Evolutionary conservation across 1,284 basidiomycete species (phyloP).

Genomic region (Apiotrichum akiyoshidainum): DNA sequence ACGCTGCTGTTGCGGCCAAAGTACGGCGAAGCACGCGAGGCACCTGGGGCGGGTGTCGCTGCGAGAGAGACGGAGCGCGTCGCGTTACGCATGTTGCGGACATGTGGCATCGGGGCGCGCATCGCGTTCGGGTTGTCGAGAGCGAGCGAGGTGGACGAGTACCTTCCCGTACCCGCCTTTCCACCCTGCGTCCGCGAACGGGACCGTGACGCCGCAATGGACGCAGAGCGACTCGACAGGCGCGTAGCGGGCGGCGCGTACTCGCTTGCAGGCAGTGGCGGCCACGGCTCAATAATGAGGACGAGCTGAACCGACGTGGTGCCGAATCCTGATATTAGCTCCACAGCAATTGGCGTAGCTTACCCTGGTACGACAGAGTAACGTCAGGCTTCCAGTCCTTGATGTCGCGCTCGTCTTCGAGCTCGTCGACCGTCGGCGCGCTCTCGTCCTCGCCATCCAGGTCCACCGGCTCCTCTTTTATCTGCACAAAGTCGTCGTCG

Average conservation of each 20-base stretch:
- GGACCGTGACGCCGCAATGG: slow-evolving; percentile 32
- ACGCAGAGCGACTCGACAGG: slow-evolving; percentile 40
- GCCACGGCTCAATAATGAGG: slow-evolving; percentile 47
- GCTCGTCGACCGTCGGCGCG: neutral
- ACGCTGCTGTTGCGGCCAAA: slow-evolving; percentile 9
- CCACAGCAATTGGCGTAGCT: neutral
- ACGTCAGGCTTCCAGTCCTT: slow-evolving; percentile 50
- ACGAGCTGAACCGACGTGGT: slow-evolving; percentile 47
- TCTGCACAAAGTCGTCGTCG: slow-evolving; percentile 19
- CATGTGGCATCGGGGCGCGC: slow-evolving; percentile 2
- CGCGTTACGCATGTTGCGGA: slow-evolving; percentile 43
- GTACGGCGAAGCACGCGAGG: slow-evolving; percentile 14
- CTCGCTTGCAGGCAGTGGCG: slow-evolving; percentile 37
- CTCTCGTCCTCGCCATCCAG: slow-evolving; percentile 3
- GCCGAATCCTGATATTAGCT: slow-evolving; percentile 37
- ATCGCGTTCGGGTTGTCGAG: slow-evolving; percentile 9
- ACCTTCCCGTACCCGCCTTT: slow-evolving; percentile 21
- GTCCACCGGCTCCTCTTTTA: slow-evolving; percentile 26
- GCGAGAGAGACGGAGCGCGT: slow-evolving; percentile 33
- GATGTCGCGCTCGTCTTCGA: slow-evolving; percentile 33
- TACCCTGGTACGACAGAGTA: slow-evolving; percentile 41
- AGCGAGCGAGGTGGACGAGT: slow-evolving; percentile 36
- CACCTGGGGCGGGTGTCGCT: slow-evolving; percentile 13
- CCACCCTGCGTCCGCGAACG: slow-evolving; percentile 28
- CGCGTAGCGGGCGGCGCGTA: slow-evolving; percentile 48